phyloP scores from a whole-genome alignment of 2,329 filamentous ascomycete species.

The Laburnicola sp. region DNA sequence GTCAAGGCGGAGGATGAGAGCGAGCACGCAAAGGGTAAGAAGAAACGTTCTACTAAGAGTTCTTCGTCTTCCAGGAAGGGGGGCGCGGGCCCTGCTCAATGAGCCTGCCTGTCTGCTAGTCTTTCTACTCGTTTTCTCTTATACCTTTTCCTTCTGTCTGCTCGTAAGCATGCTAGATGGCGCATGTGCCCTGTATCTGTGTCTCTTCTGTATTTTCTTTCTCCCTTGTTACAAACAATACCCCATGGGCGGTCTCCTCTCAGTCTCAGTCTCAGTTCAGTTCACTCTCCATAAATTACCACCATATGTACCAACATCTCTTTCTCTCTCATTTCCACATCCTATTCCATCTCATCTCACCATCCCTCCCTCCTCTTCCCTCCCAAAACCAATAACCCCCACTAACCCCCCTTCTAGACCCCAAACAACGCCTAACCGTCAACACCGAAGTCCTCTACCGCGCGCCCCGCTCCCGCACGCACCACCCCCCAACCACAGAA shows the following conservation, averaged over 20 bases:
- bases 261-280: no score
- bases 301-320: conserved; percentile 3
- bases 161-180: background rate
- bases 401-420: conserved; percentile 18
- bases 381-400: background rate
- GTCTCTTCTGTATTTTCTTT: background rate
- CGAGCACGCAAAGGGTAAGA: conserved; percentile 51
- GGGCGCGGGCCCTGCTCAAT: background rate
- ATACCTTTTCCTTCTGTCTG: no score
- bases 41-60: conserved; percentile 32
- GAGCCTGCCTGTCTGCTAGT: no score
- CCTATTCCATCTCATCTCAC: background rate
- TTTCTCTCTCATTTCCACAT: background rate
- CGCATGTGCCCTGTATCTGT: background rate
- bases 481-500: conserved; percentile 38
- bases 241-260: background rate
- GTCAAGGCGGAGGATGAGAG: conserved; percentile 56
- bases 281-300: conserved; percentile 1
- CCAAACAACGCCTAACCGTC: conserved; percentile 39
- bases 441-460: conserved; percentile 57
- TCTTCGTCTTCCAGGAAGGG: conserved; percentile 19
- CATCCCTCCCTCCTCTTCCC: background rate
- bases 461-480: conserved; percentile 43
- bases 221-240: conserved; percentile 1
- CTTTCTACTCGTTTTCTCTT: no score